A percentile compares a stretch with the other conserved stretches of the same genome.
Evolutionary conservation across 805 yeast genomes (phyloP).

Genomic region (Naumovozyma baii): DNA sequence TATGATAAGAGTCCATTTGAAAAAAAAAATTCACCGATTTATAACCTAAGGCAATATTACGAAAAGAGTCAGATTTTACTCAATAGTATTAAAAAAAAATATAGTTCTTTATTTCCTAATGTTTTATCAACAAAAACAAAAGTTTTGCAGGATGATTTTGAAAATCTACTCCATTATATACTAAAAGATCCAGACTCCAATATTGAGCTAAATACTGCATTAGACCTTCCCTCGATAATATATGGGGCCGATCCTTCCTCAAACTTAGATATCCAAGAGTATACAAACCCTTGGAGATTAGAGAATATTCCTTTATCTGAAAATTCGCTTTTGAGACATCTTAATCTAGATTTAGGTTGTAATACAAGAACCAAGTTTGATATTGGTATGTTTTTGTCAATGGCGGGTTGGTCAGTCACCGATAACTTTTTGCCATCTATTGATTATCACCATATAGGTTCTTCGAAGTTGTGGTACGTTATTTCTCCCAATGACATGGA

Average conservation of each 20-base stretch:
- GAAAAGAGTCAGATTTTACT: conserved; percentile 42
- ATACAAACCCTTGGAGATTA: conserved; percentile 45
- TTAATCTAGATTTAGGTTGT: conserved; percentile 36
- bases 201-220: conserved; percentile 32
- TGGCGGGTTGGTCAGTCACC: conserved; percentile 49
- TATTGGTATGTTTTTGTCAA: conserved; percentile 45
- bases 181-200: conserved; percentile 23
- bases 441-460: conserved; percentile 50
- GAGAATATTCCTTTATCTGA: conserved; percentile 44
- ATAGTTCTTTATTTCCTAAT: conserved; percentile 7
- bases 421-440: conserved; percentile 49
- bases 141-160: conserved; percentile 26
- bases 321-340: conserved; percentile 39
- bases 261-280: conserved; percentile 6
- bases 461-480: conserved; percentile 49
- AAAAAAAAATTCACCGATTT: conserved; percentile 39
- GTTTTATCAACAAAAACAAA: conserved; percentile 13
- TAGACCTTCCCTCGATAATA: conserved; percentile 26
- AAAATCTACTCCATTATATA: conserved; percentile 36
- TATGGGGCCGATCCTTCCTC: conserved; percentile 26
- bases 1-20: conserved; percentile 34
- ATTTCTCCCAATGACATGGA: conserved; percentile 47
- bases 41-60: conserved; percentile 48
- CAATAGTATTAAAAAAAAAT: conserved; percentile 18
- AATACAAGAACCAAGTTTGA: conserved; percentile 37